Evolutionary conservation across 805 yeast genomes (phyloP), one percentile per base, ranked within the genome.

Genomic region (Peterozyma toletana): DNA sequence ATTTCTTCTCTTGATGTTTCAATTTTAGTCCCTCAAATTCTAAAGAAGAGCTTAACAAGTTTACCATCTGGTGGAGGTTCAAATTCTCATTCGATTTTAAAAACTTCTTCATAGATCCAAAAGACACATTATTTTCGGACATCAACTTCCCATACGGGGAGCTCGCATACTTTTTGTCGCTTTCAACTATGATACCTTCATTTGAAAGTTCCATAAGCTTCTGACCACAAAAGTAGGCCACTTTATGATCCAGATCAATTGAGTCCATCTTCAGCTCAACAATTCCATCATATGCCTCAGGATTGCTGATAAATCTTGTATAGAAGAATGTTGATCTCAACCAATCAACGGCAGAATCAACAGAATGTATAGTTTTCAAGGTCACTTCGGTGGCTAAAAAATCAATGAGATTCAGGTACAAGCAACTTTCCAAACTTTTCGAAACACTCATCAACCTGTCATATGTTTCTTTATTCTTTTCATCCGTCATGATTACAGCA

Each of bases 311-410:
- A 41, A 58, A 67, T 42, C 82, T 55, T 2, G 71, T 66, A 49
- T 72, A 77, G 40, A 77, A 70, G 51, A 70, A 77, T 0, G 81
- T 76, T 10, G 66, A 66, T 30, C 62, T 57, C 27, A 77, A 45
- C 81, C 81, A 77, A 2, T 57, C 54, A 9, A 68, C 50, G 0
- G 78, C 75, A 34, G 64, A 63, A 33, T 62, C 60, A 0, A 56
- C 41, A 9, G 67, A 56, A 1, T 49, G 53, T 0, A 77, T 59
- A 0, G 75, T 68, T 3, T 63, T 62, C 40, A 74, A 51, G 2
- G 65, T 60, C 0, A 73, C 59, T 41, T 74, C 80, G 3, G 78
- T 67, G 7, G 70, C 63, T 31, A 73, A 47, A 48, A 66, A 65
- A 39, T 71, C 76, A 16, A 57, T 49, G 11, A 72, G 49, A 47